Base-by-base conservation (phyloP, 257 asterid genomes). In the Fraxinus americana region DNA sequence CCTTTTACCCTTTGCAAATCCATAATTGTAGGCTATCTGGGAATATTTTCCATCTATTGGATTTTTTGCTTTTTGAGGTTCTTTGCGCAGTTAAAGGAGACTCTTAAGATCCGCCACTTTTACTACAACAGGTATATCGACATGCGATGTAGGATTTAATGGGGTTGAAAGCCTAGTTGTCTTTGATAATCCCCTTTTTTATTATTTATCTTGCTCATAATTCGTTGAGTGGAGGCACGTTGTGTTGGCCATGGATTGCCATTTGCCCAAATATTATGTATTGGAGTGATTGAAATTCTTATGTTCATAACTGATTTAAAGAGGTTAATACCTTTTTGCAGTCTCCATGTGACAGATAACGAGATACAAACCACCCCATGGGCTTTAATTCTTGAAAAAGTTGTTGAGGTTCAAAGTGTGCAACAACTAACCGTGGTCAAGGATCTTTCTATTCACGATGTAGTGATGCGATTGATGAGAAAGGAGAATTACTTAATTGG, bases 401-500 rank as follows among this genome's bases (percentile, higher is more conserved):
- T 92, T 72, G 91, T 93, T 75, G 91, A 79, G 78, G 91, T 84
- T 68, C 99, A 96, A 79, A 75, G 70, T 67, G 80, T 86, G 23
- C 97, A 91, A 76, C 92, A 89, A 74, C 87, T 91, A 61, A 91
- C 93, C 80, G 96, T 90, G 76, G 97, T 89, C 72, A 96, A 90
- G 90, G 92, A 93, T 84, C 97, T 96, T 77, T 88, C 98, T 32
- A 81, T 91, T 78, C 97, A 93, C 41, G 98, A 96, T 81, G 94
- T 89, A 68, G 95, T 90, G 70, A 89, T 93, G 98, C 87, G 99
- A 45, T 85, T 96, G 86, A 93, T 96, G 99, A 83, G 99, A 81
- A 96, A 96, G 82, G 98, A 96, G 79, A 96, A 96, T 89, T 96
- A 96, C 85, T 84, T 96, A 85, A 93, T 96, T 73, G 99, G 99